A percentile compares a stretch with the other conserved stretches of the same genome.
These are phyloP conservation scores for Geotrichum macrosporum DNA, from an alignment of 1,139 yeast genomes.

Conservation along the genomic window DNA sequence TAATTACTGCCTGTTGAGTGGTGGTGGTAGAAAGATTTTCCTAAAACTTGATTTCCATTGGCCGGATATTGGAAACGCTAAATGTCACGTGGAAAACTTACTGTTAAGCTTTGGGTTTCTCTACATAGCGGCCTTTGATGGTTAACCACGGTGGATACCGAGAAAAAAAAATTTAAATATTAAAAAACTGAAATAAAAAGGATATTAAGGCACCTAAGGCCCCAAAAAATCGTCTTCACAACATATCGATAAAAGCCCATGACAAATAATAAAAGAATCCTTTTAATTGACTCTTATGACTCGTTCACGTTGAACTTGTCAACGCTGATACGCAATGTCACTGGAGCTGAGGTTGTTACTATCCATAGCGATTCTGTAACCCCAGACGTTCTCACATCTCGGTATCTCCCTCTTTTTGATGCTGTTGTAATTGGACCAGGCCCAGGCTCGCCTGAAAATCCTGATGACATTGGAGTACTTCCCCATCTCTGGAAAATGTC, in stretches of 20 bases:
- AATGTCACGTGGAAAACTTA: too few relatives aligned
- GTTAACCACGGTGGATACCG: too few relatives aligned
- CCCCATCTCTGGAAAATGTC: constrained; percentile 45
- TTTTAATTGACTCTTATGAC: constrained; percentile 88
- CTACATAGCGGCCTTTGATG: too few relatives aligned
- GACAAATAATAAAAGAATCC: constrained; percentile 38
- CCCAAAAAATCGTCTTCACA: too few relatives aligned
- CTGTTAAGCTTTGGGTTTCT: too few relatives aligned
- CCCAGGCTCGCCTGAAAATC: constrained; percentile 78
- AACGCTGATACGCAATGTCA: constrained; percentile 53
- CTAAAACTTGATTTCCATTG: too few relatives aligned
- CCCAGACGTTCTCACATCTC: constrained; percentile 42
- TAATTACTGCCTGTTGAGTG: too few relatives aligned
- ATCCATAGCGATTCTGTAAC: constrained; percentile 70
- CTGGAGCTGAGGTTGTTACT: constrained; percentile 56
- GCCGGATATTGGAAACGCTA: too few relatives aligned
- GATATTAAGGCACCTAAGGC: too few relatives aligned
- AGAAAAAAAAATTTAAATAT: too few relatives aligned
- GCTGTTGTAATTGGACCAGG: constrained; percentile 93
- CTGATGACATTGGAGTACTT: constrained; percentile 72
- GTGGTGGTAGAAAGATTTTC: constrained; percentile 13
- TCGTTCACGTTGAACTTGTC: constrained; percentile 85
- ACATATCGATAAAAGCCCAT: too few relatives aligned
- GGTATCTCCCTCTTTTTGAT: constrained; percentile 50
- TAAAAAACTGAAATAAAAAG: too few relatives aligned